A percentile compares a stretch with the other conserved stretches of the same genome.
phyloP scores from a whole-genome alignment of 371 early-diverging fungal genomes.

The Apophysomyces trapeziformis region DNA sequence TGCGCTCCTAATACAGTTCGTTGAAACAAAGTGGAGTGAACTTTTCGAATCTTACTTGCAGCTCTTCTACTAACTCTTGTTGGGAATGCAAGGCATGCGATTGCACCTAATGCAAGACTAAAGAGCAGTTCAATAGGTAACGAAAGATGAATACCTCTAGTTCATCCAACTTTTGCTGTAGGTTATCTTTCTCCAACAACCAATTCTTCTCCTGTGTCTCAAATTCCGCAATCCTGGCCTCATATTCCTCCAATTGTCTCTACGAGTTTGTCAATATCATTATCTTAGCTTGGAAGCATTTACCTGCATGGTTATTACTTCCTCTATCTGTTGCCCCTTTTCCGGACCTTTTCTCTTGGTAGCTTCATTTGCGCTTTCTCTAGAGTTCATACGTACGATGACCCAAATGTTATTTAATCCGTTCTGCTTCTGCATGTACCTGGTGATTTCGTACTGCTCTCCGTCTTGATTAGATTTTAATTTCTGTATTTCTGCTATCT shows the following conservation, averaged over 20 bases:
- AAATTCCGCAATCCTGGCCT: neutral
- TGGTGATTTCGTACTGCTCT: neutral
- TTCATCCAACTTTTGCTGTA: neutral
- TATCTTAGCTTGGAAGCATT: neutral
- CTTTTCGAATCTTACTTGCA: no score
- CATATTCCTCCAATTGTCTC: neutral
- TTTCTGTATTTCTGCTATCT: neutral
- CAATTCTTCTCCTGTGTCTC: neutral
- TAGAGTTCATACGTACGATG: neutral
- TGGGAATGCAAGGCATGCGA: no score
- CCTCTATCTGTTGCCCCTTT: neutral
- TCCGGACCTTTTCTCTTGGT: neutral
- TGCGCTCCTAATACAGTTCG: no score
- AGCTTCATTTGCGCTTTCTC: neutral
- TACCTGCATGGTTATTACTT: neutral
- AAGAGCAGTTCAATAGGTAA: neutral
- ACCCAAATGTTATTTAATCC: neutral
- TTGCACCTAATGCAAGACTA: neutral
- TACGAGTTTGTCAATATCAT: neutral
- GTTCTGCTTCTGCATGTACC: neutral
- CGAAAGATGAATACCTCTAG: neutral
- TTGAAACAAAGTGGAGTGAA: no score
- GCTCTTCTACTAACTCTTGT: no score
- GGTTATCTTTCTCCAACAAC: neutral
- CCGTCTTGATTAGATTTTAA: neutral